Conservation (phyloP, 2,329 filamentous ascomycete species). For the Arachnomyces sp. region DNA sequence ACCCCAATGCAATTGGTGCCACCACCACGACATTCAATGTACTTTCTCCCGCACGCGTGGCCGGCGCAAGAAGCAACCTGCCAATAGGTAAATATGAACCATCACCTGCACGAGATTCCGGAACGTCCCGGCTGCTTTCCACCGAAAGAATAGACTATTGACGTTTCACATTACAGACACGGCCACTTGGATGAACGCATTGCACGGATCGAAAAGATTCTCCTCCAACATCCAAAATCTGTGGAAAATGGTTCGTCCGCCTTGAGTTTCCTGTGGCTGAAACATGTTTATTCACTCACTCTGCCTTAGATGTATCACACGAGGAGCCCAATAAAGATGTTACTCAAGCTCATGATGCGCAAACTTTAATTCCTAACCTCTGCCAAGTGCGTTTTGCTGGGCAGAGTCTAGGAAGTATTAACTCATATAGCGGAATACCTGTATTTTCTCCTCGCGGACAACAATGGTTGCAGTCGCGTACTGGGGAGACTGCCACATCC, state of each 20-base stretch:
- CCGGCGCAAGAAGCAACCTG: slow-evolving; percentile 20
- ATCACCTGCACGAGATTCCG: slow-evolving; percentile 3
- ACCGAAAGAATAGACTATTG: background rate
- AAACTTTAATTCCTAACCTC: slow-evolving; percentile 11
- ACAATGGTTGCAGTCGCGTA: slow-evolving; percentile 42
- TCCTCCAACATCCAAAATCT: slow-evolving; percentile 22
- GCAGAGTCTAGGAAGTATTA: slow-evolving; percentile 41
- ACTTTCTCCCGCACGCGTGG: slow-evolving; percentile 35
- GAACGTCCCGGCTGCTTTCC: too few species aligned
- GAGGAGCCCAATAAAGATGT: background rate
- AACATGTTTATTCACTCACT: background rate
- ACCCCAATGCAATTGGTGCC: slow-evolving; percentile 45
- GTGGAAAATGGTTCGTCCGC: slow-evolving; percentile 6
- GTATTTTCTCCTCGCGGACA: slow-evolving; percentile 43
- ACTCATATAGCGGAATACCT: slow-evolving; percentile 43
- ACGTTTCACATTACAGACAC: slow-evolving; percentile 18
- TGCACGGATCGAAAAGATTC: slow-evolving; percentile 33
- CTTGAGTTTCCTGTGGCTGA: background rate
- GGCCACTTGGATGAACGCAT: slow-evolving; percentile 31
- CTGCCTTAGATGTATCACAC: slow-evolving; percentile 1
- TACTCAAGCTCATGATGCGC: background rate
- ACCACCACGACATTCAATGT: slow-evolving; percentile 41
- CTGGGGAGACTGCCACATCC: slow-evolving; percentile 32
- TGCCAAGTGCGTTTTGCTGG: slow-evolving; percentile 42
- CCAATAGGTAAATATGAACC: slow-evolving; percentile 15